Conservation (phyloP, 2,329 filamentous ascomycete genomes). For the Colletotrichum gigasporum region DNA sequence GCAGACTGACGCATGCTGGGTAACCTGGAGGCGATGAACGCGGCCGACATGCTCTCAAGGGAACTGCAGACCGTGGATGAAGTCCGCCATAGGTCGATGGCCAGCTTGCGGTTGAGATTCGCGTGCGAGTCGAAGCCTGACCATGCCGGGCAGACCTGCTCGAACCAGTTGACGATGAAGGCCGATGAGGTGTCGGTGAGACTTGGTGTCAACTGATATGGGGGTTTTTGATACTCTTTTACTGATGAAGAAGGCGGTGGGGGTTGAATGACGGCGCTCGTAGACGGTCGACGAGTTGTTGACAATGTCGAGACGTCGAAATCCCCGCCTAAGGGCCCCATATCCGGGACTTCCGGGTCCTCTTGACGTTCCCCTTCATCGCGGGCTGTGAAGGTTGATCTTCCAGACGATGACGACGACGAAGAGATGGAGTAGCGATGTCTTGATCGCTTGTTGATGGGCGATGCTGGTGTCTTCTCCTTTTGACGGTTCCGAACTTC, state of each 20-base stretch:
- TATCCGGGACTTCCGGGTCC: too few species aligned
- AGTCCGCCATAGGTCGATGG: constrained; percentile 46
- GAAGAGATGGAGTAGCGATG: constrained; percentile 1
- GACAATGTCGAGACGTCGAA: background rate
- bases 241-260: background rate
- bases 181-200: constrained; percentile 41
- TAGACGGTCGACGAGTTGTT: background rate
- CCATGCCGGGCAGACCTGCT: constrained; percentile 51
- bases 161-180: constrained; percentile 50
- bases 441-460: background rate
- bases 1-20: constrained; percentile 48
- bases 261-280: background rate
- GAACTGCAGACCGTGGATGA: constrained; percentile 48
- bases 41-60: constrained; percentile 52
- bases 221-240: background rate
- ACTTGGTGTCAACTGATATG: constrained; percentile 31
- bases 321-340: background rate
- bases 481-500: background rate
- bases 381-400: background rate
- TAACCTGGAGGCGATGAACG: constrained; percentile 44
- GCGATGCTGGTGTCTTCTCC: background rate
- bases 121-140: constrained; percentile 50
- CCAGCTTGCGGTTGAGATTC: constrained; percentile 50
- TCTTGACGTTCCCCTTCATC: background rate
- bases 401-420: background rate